Percentiles rank a stretch among this genome's conserved stretches.
phyloP scores from a whole-genome alignment of 192 early-diverging fungal genomes.

The Mortierella antarctica region DNA sequence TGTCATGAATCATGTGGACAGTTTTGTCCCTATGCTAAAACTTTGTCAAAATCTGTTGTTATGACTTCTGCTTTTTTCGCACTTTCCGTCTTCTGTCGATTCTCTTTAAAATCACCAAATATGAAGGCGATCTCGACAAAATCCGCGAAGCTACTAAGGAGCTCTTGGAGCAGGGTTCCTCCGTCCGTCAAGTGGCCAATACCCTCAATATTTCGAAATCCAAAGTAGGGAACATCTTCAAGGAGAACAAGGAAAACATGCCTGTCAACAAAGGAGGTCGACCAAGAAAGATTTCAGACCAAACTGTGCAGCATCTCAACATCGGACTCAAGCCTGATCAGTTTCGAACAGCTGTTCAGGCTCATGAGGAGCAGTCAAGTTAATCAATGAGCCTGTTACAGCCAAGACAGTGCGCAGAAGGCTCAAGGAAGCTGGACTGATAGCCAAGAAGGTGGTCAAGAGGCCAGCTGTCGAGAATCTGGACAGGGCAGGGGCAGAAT shows the following conservation, averaged over 20 bases:
- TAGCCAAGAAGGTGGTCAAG: constrained; percentile 7
- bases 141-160: too few species aligned
- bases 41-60: too few species aligned
- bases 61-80: too few species aligned
- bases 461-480: constrained; percentile 7
- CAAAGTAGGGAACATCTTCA: too few species aligned
- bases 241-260: constrained; percentile 8
- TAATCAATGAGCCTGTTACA: background rate
- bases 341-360: constrained; percentile 3
- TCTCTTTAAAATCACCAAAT: too few species aligned
- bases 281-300: constrained; percentile 1
- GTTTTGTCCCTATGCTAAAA: too few species aligned
- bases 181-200: too few species aligned
- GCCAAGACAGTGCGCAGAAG: background rate
- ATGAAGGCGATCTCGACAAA: too few species aligned
- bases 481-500: background rate
- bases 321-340: background rate
- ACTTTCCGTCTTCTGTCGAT: too few species aligned
- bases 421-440: constrained; percentile 16
- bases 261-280: constrained; percentile 10
- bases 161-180: too few species aligned
- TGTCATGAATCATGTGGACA: too few species aligned
- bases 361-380: background rate
- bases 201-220: too few species aligned
- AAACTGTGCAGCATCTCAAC: constrained; percentile 9